Evolutionary conservation across 2,329 filamentous ascomycete species (phyloP).

Genomic region (Botryotinia calthae): DNA sequence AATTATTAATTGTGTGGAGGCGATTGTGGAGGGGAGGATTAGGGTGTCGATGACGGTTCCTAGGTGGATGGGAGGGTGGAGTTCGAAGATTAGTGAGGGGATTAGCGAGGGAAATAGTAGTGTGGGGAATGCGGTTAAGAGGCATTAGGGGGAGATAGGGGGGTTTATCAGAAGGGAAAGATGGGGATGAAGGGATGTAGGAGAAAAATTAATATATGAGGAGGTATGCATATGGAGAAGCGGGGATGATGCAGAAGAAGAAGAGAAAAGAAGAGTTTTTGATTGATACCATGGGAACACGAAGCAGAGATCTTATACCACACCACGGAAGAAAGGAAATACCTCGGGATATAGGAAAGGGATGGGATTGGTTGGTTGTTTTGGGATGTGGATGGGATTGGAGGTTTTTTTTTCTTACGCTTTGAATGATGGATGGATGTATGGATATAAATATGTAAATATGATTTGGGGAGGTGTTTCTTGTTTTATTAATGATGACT

Average conservation of each 20-base stretch:
- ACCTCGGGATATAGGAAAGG: constrained; percentile 5
- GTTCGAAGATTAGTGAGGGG: constrained; percentile 34
- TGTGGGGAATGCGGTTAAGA: constrained; percentile 33
- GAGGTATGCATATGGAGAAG: background rate
- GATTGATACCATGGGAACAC: constrained; percentile 14
- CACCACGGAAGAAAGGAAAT: constrained; percentile 6
- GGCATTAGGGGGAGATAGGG: background rate
- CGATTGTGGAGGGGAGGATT: constrained; percentile 81
- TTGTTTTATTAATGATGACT: background rate
- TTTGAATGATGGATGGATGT: background rate
- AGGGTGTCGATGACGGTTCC: constrained; percentile 36
- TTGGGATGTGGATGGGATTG: background rate
- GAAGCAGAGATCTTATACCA: background rate
- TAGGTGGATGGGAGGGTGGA: constrained; percentile 35
- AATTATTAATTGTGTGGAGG: constrained; percentile 79
- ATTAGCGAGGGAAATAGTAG: constrained; percentile 35
- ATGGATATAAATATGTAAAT: background rate
- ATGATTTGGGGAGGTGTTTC: background rate
- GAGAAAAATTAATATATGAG: background rate
- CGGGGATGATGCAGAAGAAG: background rate
- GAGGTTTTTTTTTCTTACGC: background rate
- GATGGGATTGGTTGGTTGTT: background rate
- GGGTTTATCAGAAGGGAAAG: background rate
- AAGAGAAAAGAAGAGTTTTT: background rate
- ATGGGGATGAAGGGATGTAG: background rate